Percentiles rank a stretch among this genome's conserved stretches.
Evolutionary conservation across 2,329 filamentous ascomycete genomes (phyloP).

Genomic region (Beauveria rudraprayagi): DNA sequence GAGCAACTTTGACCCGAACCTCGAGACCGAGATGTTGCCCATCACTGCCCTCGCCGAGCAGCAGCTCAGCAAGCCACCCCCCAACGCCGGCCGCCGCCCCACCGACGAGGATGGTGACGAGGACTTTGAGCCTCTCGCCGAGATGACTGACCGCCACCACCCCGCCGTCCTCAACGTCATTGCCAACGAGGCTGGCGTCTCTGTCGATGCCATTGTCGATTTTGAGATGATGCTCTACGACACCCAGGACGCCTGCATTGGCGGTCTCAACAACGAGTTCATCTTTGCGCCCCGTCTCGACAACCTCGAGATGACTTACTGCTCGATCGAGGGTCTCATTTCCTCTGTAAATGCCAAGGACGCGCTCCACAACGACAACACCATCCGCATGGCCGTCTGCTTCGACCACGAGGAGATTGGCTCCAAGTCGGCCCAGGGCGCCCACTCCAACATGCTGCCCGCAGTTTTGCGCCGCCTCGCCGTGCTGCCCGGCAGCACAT

Average conservation of each 20-base stretch:
- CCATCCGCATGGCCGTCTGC: constrained; percentile 84
- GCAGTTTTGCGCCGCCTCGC: constrained; percentile 80
- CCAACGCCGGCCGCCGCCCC: constrained; percentile 32
- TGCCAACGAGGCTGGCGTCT: constrained; percentile 66
- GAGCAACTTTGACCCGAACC: constrained; percentile 86
- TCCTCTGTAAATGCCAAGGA: constrained; percentile 58
- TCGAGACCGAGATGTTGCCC: constrained; percentile 91
- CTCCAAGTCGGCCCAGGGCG: constrained; percentile 84
- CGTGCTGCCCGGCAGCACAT: constrained; percentile 59
- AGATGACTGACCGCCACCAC: constrained; percentile 77
- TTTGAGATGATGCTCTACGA: constrained; percentile 98
- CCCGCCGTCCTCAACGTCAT: constrained; percentile 79
- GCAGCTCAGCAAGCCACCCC: constrained; percentile 69
- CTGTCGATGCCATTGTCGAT: constrained; percentile 68
- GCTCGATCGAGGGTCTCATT: constrained; percentile 77
- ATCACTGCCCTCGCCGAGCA: constrained; percentile 82
- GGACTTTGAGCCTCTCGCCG: constrained; percentile 66
- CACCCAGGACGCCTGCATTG: constrained; percentile 82
- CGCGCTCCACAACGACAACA: constrained; percentile 65
- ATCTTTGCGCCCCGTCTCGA: constrained; percentile 94
- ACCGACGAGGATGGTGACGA: constrained; percentile 32
- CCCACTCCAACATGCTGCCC: constrained; percentile 85
- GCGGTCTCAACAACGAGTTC: constrained; percentile 86
- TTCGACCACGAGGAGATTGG: constrained; percentile 99
- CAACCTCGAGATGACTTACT: constrained; percentile 95